These are phyloP conservation scores for Fusarium sp. DNA, from an alignment of 2,329 filamentous ascomycete species.

Conservation along the genomic window DNA sequence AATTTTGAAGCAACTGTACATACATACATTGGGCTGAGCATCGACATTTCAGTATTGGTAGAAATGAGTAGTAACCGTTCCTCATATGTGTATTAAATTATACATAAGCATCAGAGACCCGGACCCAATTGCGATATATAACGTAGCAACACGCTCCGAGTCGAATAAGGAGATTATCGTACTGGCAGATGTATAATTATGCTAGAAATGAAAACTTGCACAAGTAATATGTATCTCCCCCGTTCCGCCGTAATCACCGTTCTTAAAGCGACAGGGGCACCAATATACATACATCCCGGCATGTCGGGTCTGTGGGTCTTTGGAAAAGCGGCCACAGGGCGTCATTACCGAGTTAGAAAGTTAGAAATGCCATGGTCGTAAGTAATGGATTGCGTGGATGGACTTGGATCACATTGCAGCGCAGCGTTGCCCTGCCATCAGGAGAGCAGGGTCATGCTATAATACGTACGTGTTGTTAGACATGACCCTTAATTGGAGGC, in stretches of 20 bases:
- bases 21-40: background rate
- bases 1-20: constrained; percentile 11
- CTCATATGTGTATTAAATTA: no score
- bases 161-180: no score
- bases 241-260: background rate
- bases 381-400: constrained; percentile 30
- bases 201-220: background rate
- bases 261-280: background rate
- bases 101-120: no score
- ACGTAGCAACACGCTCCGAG: background rate
- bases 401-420: constrained; percentile 8
- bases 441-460: constrained; percentile 4
- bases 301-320: constrained; percentile 1
- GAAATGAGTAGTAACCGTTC: background rate
- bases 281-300: background rate
- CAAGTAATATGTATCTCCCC: background rate
- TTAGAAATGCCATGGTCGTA: background rate
- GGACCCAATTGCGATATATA: background rate
- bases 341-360: constrained; percentile 17
- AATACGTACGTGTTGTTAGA: constrained; percentile 6
- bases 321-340: constrained; percentile 6
- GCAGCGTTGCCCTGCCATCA: constrained; percentile 32
- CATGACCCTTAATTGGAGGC: constrained; percentile 12
- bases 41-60: background rate
- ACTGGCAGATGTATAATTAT: background rate